A percentile compares a stretch with the other conserved stretches of the same genome.
Conservation (phyloP, 208 protist genomes). For the Angomonas ambiguus region DNA sequence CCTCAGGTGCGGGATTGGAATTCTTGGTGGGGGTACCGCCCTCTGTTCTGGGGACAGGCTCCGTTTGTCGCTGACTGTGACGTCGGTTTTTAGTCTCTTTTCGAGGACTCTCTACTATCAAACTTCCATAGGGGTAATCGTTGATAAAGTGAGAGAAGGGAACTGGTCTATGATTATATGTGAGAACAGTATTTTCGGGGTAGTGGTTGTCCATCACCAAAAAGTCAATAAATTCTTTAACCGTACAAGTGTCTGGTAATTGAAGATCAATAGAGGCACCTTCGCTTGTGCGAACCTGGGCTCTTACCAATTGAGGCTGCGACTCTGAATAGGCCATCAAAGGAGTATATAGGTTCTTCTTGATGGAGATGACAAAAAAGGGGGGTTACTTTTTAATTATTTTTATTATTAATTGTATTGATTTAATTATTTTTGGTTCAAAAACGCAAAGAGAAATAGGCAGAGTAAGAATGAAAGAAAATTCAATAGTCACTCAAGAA, state of each 20-base stretch:
- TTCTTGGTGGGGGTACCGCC: neutral
- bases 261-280: conserved; percentile 73
- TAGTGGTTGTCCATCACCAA: conserved; percentile 73
- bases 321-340: conserved; percentile 36
- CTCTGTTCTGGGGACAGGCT: no score
- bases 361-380: no score
- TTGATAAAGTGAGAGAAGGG: conserved; percentile 27
- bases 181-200: conserved; percentile 35
- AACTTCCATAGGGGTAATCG: conserved; percentile 61
- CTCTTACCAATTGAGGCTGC: conserved; percentile 28
- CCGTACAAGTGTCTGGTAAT: conserved; percentile 39
- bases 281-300: conserved; percentile 49
- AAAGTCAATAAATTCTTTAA: conserved; percentile 52
- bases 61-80: neutral
- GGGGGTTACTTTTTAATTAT: no score
- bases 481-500: no score
- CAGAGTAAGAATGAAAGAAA: conserved; percentile 1
- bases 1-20: neutral
- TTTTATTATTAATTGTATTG: no score
- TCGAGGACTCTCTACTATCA: conserved; percentile 56
- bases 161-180: conserved; percentile 25
- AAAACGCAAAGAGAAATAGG: neutral
- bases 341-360: no score
- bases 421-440: neutral
- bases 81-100: no score